Base-by-base conservation (phyloP, 2,329 filamentous ascomycete genomes). In the Claviceps paspali region DNA sequence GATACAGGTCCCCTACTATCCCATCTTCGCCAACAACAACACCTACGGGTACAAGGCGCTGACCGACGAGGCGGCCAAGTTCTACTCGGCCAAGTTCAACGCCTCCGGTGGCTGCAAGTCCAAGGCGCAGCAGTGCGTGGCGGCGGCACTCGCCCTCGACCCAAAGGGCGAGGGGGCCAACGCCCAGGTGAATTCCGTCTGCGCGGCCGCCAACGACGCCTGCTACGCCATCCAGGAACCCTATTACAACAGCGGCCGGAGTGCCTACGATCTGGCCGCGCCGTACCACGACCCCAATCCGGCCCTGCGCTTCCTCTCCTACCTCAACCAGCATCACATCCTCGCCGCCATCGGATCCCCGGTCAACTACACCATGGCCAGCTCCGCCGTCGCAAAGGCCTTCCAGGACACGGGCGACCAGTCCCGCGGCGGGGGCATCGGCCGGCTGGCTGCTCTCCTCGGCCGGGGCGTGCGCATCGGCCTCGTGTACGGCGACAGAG, bases 401-500 rank as follows among this genome's bases (percentile, higher is more conserved):
- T 75, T 75, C 45, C 50, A 52, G 4, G 49, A 55, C 23, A 71
- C 65, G 0, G 70, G 69, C 23, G 79, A 82, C 52, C 75, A 73
- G 44, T 69, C 76, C 36, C 78, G 76, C 48, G 69, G 70, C 12
- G 71, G 72, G 44, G 69, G 76, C 47, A 60, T 79, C 26, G 55
- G 65, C 42, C 63, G 73, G 38, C 62, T 82, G 11, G 74, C 76
- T 36, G 58, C 64, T 11, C 67, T 82, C 17, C 61, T 82, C 37
- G 63, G 70, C 15, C 64, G 61, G 2, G 77, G 76, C 11, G 69
- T 85, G 14, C 76, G 74, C 9, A 70, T 91, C 12, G 78, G 79
- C 5, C 59, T 91, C 41, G 68, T 86, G 38, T 83, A 88, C 52
- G 72, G 73, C 19, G 73, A 77, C 48, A 57, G 70, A 42, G 73